A percentile compares a stretch with the other conserved stretches of the same genome.
Evolutionary conservation across 805 yeast genomes (phyloP).

Genomic region (Nakazawaea laoshanensis): DNA sequence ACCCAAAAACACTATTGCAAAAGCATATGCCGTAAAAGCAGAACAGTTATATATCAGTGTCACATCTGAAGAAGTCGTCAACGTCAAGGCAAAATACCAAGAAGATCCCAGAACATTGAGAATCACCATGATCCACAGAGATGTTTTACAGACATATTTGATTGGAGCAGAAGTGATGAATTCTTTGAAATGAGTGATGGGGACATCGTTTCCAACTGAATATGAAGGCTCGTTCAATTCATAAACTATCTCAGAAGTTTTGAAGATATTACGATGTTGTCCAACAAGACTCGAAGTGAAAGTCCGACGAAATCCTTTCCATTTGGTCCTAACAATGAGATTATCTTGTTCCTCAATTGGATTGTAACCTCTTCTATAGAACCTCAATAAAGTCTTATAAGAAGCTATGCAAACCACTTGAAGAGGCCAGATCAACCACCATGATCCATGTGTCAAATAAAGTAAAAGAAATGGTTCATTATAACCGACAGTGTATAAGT

Average conservation of each 20-base stretch:
- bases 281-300: constrained; percentile 28
- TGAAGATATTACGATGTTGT: constrained; percentile 32
- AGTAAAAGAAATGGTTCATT: constrained; percentile 62
- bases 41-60: constrained; percentile 89
- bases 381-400: constrained; percentile 31
- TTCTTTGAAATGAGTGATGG: constrained; percentile 20
- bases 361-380: background rate
- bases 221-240: constrained; percentile 20
- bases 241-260: constrained; percentile 26
- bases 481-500: constrained; percentile 50
- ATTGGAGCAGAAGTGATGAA: constrained; percentile 38
- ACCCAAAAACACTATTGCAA: constrained; percentile 65
- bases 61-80: constrained; percentile 77
- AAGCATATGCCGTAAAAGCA: constrained; percentile 80
- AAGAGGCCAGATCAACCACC: constrained; percentile 67
- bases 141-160: constrained; percentile 33
- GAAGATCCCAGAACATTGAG: constrained; percentile 71
- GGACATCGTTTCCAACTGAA: constrained; percentile 23
- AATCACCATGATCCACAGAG: constrained; percentile 41
- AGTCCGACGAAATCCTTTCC: constrained; percentile 23
- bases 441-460: constrained; percentile 68
- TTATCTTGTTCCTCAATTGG: background rate
- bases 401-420: constrained; percentile 46
- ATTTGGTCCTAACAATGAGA: constrained; percentile 13
- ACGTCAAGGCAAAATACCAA: constrained; percentile 79